Base-by-base conservation (phyloP, 2,329 filamentous ascomycete genomes). In the Ophiostoma populinum region DNA sequence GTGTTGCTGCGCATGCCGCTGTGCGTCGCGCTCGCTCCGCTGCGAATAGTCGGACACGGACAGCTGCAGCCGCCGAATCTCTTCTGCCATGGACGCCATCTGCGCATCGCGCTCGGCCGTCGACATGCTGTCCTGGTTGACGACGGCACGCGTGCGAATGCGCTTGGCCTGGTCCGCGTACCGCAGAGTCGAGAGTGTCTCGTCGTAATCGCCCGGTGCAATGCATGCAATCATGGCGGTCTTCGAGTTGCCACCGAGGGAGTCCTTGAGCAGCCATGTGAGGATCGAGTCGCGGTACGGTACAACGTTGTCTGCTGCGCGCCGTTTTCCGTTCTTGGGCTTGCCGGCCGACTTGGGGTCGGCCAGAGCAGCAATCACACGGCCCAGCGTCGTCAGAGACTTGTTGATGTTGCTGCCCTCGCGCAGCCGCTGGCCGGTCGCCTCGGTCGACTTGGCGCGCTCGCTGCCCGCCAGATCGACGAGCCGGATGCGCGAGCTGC, bases 151-250 rank as follows among this genome's bases (percentile, higher is more conserved):
- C 22, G 86, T 95, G 50, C 86, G 83, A 59, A 98, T 98, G 38
- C 80, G 79, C 63, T 98, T 98, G 41, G 90, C 90, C 57, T 95
- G 87, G 55, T 98, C 87, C 15, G 90, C 90, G 54, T 98, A 98
- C 24, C 90, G 82, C 10, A 98, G 71, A 1, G 90, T 98, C 3
- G 83, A 93, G 2, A 98, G 68, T 0, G 90, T 98, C 54, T 98
- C 90, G 38, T 98, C 90, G 51, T 98, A 95, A 39, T 98, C 90
- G 1, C 81, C 77, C 0, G 90, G 90, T 5, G 85, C 78, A 46
- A 98, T 93, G 53, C 90, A 95, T 7, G 90, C 90, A 48, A 98
- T 94, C 90, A 98, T 98, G 42, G 90, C 90, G 8, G 90, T 98
- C 58, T 95, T 98, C 50, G 78, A 87, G 65, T 98, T 98, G 37